These are phyloP conservation scores for Epichloe aotearoae DNA, from an alignment of 2,329 filamentous ascomycete genomes.

Conservation along the genomic window DNA sequence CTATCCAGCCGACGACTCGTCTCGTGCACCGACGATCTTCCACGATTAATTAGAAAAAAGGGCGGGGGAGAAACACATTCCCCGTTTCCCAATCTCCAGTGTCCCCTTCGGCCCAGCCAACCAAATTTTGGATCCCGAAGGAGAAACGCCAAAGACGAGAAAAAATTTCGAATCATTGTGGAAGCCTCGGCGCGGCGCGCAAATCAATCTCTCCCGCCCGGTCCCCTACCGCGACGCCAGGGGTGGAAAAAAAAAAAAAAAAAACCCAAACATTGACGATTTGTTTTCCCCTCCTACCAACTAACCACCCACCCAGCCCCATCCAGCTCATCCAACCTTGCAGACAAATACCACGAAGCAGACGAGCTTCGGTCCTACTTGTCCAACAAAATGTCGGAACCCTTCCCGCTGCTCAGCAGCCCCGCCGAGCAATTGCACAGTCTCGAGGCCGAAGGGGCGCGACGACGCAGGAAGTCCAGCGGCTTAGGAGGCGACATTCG, in stretches of 20 bases:
- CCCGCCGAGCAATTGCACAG: constrained; percentile 35
- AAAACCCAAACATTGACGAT: neutral
- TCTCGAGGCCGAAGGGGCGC: constrained; percentile 23
- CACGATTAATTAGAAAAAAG: too few species aligned
- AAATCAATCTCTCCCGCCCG: neutral
- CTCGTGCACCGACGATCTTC: too few species aligned
- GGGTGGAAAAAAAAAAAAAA: neutral
- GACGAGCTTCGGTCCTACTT: neutral
- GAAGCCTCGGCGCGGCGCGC: neutral
- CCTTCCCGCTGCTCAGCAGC: constrained; percentile 41
- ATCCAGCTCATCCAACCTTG: neutral
- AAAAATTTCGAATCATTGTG: neutral
- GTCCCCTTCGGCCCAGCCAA: too few species aligned
- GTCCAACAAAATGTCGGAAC: constrained; percentile 31
- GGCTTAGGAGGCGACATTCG: constrained; percentile 38
- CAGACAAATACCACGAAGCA: neutral
- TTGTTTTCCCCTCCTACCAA: neutral
- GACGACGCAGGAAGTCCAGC: constrained; percentile 43
- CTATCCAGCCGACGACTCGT: too few species aligned
- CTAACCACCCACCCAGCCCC: neutral
- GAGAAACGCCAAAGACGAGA: neutral
- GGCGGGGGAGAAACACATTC: too few species aligned
- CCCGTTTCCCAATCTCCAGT: too few species aligned
- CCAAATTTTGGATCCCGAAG: too few species aligned
- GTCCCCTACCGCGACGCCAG: neutral